These are phyloP conservation scores for Ganoderma sinense DNA, from an alignment of 1,284 basidiomycete genomes.

Conservation along the genomic window DNA sequence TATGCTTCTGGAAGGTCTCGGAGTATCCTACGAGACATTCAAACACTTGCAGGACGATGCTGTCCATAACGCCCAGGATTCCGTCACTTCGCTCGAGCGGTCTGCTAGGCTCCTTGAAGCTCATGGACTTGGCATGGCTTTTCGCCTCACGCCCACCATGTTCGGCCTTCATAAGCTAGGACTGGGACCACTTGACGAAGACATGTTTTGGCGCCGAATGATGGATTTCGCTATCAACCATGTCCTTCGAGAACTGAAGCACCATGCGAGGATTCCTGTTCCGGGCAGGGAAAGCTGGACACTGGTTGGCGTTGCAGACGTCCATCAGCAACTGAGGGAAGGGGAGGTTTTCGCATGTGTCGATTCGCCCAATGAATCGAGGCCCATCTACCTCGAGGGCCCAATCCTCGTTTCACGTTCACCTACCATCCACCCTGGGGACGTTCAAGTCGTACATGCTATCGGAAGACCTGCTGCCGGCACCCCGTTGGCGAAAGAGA, in stretches of 20 bases:
- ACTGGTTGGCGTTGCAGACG: conserved; percentile 74
- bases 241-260: conserved; percentile 70
- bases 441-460: conserved; percentile 65
- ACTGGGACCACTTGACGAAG: conserved; percentile 36
- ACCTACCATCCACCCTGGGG: conserved; percentile 74
- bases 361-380: conserved; percentile 46
- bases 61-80: conserved; percentile 52
- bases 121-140: conserved; percentile 51
- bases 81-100: conserved; percentile 50
- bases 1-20: conserved; percentile 68
- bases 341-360: conserved; percentile 68
- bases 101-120: conserved; percentile 57
- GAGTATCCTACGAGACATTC: conserved; percentile 62
- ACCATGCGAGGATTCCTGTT: conserved; percentile 72
- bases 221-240: conserved; percentile 64
- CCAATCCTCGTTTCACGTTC: conserved; percentile 66
- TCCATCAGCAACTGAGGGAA: conserved; percentile 56
- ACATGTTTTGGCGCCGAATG: conserved; percentile 60
- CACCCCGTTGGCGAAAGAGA: conserved; percentile 58
- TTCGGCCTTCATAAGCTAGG: conserved; percentile 46
- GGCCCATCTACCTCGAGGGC: conserved; percentile 59
- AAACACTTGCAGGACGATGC: conserved; percentile 61
- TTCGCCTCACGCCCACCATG: conserved; percentile 49
- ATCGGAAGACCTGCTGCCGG: conserved; percentile 62
- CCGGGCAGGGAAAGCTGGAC: conserved; percentile 59